Base-by-base conservation (phyloP, 169 alveolate species). In the Besnoitia besnoiti region DNA sequence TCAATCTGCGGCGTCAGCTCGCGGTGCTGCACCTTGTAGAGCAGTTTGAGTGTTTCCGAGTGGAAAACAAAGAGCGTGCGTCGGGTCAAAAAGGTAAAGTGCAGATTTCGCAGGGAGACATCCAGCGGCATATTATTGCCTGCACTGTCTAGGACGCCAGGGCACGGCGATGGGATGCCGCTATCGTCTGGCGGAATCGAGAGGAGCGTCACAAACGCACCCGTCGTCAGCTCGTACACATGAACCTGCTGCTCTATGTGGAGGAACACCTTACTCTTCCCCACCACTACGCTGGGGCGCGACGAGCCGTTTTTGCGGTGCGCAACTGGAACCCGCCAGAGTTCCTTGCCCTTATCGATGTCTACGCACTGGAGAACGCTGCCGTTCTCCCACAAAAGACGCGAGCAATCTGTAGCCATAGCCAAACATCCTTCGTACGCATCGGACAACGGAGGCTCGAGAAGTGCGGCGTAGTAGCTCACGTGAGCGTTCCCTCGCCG, bases 301-400 rank as follows among this genome's bases (percentile, higher is more conserved):
- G 80, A 33, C 1, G 80, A 37, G 44, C 42, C 80, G n/a, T 24
- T 5, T 5, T 33, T 35, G 19, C 80, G 40, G n/a, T 67, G 19
- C 19, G 80, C 4, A 19, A 67, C 46, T 7, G 39, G 12, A 19
- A n/a, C 80, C 12, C 80, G 40, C 80, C 80, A 67, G 21, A 67
- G 80, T n/a, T 67, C 80, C 80, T 67, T 67, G 0, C 80, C 80
- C n/a, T 33, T 14, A 21, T 67, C 80, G 24, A 67, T 16, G n/a
- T 67, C 80, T 30, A 67, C 46, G n/a, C 80, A 67, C 80, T 67
- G 80, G 12, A 67, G 80, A 35, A 67, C 80, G 19, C 44, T 67
- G 80, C 80, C 80, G 80, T 67, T 67, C 80, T 67, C 80, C 80
- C 80, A 67, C 39, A 67, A 35, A n/a, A 67, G 80, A 16, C 80